Evolutionary conservation across 2,329 filamentous ascomycete genomes (phyloP), one percentile per base, ranked within the genome.

Genomic region (Periconia macrospinosa): DNA sequence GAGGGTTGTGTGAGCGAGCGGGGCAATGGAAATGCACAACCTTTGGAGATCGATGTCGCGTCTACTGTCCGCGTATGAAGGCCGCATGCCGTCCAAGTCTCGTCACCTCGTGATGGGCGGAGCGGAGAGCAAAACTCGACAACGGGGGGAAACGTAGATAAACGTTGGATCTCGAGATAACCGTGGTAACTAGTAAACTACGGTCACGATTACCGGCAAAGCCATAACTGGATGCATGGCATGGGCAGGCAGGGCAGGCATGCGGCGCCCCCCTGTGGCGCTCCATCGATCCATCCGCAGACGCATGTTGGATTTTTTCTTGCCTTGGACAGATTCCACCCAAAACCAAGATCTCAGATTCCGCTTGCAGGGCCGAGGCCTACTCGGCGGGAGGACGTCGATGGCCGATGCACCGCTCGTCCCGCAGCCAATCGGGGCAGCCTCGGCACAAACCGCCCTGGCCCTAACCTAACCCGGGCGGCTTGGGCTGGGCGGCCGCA

Each of bases 11-110:
- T 5, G 23, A 8, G 23, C 23, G 23, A 27, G 23, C 23, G 23
- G 23, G 42, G 23, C 23, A 11, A 42, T 27, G 3, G 18, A 19
- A 54, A 2, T 33, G 30, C 18, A 41, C 37, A 27, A 70, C 67
- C 66, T 60, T 47, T 68, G 65, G 40, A 70, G 61, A 47, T 70
- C 66, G 45, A 66, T 62, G 57, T 70, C 64, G 13, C 67, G 58
- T 14, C 59, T 61, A 33, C 61, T 60, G 54, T 69, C 54, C 6
- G 46, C 14, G 20, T 45, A 30, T 17, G n/a, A 30, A n/a, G 30
- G 17, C 30, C 48, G 33, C 40, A 48, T 23, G 41, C 46, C 50
- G 50, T 45, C 50, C 50, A 40, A 9, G 42, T 50, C 41, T 41
- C 33, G 49, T 50, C 45, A 37, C 33, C 33, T 37, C 33, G 11